These are phyloP conservation scores for Herpotrichia juniperi DNA, from an alignment of 2,329 filamentous ascomycete species.

Conservation along the genomic window DNA sequence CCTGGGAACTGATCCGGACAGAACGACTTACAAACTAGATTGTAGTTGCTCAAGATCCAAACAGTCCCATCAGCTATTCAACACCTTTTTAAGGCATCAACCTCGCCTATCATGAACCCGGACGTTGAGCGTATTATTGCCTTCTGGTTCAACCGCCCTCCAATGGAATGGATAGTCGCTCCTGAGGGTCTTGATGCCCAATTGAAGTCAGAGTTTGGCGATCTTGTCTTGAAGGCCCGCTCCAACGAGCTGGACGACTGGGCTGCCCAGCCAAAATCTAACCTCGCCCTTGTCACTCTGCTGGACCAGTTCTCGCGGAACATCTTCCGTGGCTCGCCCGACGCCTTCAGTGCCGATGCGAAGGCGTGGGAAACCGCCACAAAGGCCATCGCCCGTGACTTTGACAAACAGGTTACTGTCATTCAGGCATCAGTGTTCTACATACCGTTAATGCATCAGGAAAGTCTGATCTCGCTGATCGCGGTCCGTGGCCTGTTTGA, in stretches of 20 bases:
- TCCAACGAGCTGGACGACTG: slow-evolving; percentile 15
- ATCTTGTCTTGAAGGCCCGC: slow-evolving; percentile 17
- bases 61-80: slow-evolving; percentile 3
- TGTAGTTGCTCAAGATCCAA: slow-evolving; percentile 1
- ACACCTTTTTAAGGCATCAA: not conserved
- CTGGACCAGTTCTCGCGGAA: slow-evolving; percentile 21
- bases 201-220: slow-evolving; percentile 16
- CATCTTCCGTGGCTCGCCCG: slow-evolving; percentile 16
- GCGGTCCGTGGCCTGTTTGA: slow-evolving; percentile 16
- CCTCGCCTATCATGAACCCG: slow-evolving; percentile 4
- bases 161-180: slow-evolving; percentile 18
- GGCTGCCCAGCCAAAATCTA: slow-evolving; percentile 9
- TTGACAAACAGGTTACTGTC: slow-evolving; percentile 18
- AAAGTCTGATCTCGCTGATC: slow-evolving; percentile 16
- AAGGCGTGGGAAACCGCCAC: slow-evolving; percentile 13
- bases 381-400: slow-evolving; percentile 16
- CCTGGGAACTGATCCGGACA: not conserved
- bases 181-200: slow-evolving; percentile 17
- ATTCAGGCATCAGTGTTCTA: slow-evolving; percentile 19
- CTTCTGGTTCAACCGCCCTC: slow-evolving; percentile 20
- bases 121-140: slow-evolving; percentile 7
- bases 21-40: not conserved
- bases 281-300: slow-evolving; percentile 14
- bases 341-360: slow-evolving; percentile 15
- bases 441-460: slow-evolving; percentile 19